Percentiles rank a stretch among this genome's conserved stretches.
phyloP scores from a whole-genome alignment of 768 basidiomycete genomes.

The Lentinus brumalis region DNA sequence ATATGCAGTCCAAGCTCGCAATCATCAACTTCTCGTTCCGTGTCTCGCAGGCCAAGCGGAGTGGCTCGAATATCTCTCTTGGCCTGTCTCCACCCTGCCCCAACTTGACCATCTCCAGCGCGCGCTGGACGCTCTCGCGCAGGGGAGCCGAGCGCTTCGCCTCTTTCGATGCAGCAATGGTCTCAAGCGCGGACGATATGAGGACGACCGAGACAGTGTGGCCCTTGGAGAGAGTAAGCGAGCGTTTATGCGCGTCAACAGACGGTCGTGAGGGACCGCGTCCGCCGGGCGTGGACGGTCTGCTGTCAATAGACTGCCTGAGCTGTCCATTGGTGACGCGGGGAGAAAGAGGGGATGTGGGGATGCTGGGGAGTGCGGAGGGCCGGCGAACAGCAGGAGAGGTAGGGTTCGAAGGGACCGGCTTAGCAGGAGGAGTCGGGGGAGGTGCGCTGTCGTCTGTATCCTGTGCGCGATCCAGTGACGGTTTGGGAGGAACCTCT shows the following conservation, averaged over 20 bases:
- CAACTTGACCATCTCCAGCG: slow-evolving; percentile 78
- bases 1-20: slow-evolving; percentile 95
- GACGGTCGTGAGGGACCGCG: slow-evolving; percentile 26
- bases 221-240: slow-evolving; percentile 50
- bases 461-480: neutral
- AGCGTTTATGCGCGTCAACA: slow-evolving; percentile 34
- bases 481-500: neutral
- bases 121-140: slow-evolving; percentile 79
- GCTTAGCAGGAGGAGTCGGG: slow-evolving; percentile 30
- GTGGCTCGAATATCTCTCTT: slow-evolving; percentile 92
- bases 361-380: slow-evolving; percentile 18
- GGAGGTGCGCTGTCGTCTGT: slow-evolving; percentile 11
- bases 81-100: slow-evolving; percentile 77
- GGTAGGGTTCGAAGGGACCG: slow-evolving; percentile 11
- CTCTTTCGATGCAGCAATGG: slow-evolving; percentile 84
- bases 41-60: slow-evolving; percentile 95
- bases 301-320: slow-evolving; percentile 15
- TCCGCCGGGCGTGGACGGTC: slow-evolving; percentile 21
- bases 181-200: slow-evolving; percentile 83
- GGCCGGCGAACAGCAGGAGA: slow-evolving; percentile 25
- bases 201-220: slow-evolving; percentile 77
- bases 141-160: slow-evolving; percentile 82
- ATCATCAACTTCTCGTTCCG: slow-evolving; percentile 92
- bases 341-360: slow-evolving; percentile 9
- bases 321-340: slow-evolving; percentile 11